Base-by-base conservation (phyloP, 805 yeast genomes). In the Saccharomycopsis sp. region DNA sequence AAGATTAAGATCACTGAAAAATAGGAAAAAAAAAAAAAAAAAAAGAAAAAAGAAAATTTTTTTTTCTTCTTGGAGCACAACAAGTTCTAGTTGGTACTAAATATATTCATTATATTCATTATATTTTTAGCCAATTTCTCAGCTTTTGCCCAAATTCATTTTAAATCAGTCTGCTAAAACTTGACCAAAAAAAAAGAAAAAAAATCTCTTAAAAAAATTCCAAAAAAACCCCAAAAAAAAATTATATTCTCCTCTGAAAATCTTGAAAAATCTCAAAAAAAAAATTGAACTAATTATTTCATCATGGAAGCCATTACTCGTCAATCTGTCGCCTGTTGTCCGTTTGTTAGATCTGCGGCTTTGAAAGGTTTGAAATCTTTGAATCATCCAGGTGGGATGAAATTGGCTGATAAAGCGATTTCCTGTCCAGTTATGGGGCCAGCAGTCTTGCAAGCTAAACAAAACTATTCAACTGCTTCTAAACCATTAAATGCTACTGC, bases 381-480 rank as follows among this genome's bases (percentile, higher is more conserved):
- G 53, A 50, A 61, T 14, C 40, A 45, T 59, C 72, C 26, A 57
- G 64, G 50, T 22, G 53, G 45, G 16, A 43, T 52, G 22, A 53
- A 57, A 21, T 72, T 83, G 59, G 67, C 72, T 38, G 57, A 64
- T 37, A 75, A 75, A 52, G 96, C 95, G 43, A 63, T 73, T 37
- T 74, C 72, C 50, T 89, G 97, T 63, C 97, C 97, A n/a, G 83
- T 88, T 45, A 85, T 88, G 83, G 86, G 86, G 21, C 79, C 80
- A 42, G 96, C 95, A 29, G 64, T 87, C 34, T 26, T 45, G 46
- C 37, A 41, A 22, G 47, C 50, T 19, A 59, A 65, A 58, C 44
- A 35, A 20, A 24, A 62, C 43, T 53, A 60, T 43, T 59, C 71
- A 9, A 49, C 66, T 3, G 49, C 66, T 17, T 54, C 67, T 19